Evolutionary conservation across 129 eudicot genomes (phyloP), one percentile per base, ranked within the genome.

Genomic region (Solidago caesia): DNA sequence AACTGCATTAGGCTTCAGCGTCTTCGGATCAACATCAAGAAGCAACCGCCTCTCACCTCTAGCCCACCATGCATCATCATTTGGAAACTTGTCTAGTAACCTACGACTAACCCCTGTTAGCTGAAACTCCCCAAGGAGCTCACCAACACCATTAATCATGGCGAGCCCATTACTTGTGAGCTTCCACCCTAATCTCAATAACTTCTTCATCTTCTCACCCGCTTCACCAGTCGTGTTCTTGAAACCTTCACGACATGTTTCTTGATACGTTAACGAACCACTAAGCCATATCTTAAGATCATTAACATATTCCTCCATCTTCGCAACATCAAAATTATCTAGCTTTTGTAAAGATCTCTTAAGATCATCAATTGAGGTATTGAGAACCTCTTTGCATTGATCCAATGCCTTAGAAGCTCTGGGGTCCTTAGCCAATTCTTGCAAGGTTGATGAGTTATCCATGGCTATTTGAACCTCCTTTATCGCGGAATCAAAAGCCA

Each of bases 211-310:
- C 62, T 81, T 85, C 68, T 81, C 83, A 0, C 87, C 84, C 0
- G 89, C 66, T n/a, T 82, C 89, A 14, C 85, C 89, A 1, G 85
- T 86, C 0, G 90, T 92, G 75, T 89, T 89, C 76, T 87, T 70
- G 45, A 92, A 92, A 15, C 88, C 96, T 43, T 92, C 98, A 2
- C 83, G 26, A 56, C 98, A 89, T 29, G 95, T 92, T 21, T 81
- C 90, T 70, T 92, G 90, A 75, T 83, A 83, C 4, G 92, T 85
- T 14, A 86, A 41, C 4, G 89, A 71, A 15, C 85, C 98, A 12
- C 96, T 88, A 13, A 93, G 84, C 98, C 98, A 93, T n/a, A 82
- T 73, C 71, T 82, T 82, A 39, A 90, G 75, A 67, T 88, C 87
- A 2, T 51, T 82, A 4, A 81, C 64, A 6, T 70, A 71, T 4